Base-by-base conservation (phyloP, 306 rosid species). In the Cucurbita pepo region DNA sequence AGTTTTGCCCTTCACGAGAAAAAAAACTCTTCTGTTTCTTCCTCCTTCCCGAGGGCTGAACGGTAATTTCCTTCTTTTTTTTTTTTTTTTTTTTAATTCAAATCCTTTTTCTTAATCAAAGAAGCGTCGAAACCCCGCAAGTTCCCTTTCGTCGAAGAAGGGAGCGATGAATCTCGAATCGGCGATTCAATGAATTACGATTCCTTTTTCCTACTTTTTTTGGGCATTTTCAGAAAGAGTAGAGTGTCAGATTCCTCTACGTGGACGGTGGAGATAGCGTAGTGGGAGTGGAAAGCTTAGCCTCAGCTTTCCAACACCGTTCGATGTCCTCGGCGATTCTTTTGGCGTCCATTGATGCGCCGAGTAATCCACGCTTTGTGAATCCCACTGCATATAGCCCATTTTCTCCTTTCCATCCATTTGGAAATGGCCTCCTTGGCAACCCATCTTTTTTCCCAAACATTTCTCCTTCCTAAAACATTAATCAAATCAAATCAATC, bases 311-410 rank as follows among this genome's bases (percentile, higher is more conserved):
- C 86, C 88, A 84, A 80, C 87, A 84, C 73, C 37, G 78, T 73
- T 83, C 86, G 62, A 95, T 88, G 76, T 95, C 99, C 12, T 91
- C 77, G 5, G 99, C 97, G 71, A 95, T 88, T 64, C 82, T 85
- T 58, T 85, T 83, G 14, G 99, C 90, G 75, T 95, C 99, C 88
- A 86, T 76, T 13, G 93, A 82, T 4, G 99, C 85, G 64, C 99
- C 99, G 41, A 86, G 92, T 34, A 95, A 40, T 25, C 99, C 99
- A 25, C 89, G 88, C 79, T 89, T 95, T 19, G 99, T 95, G 76
- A 95, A 95, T 72, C 99, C 99, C 69, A 89, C 96, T 0, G 99
- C 96, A 71, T 95, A 95, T 1, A 95, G 85, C 36, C 99, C 99
- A 57, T 75, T 57, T 52, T 87, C 81, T 3, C 99, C 99, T 82